phyloP scores from a whole-genome alignment of 202 grass and related monocot species.

The Elaeis oleifera region DNA sequence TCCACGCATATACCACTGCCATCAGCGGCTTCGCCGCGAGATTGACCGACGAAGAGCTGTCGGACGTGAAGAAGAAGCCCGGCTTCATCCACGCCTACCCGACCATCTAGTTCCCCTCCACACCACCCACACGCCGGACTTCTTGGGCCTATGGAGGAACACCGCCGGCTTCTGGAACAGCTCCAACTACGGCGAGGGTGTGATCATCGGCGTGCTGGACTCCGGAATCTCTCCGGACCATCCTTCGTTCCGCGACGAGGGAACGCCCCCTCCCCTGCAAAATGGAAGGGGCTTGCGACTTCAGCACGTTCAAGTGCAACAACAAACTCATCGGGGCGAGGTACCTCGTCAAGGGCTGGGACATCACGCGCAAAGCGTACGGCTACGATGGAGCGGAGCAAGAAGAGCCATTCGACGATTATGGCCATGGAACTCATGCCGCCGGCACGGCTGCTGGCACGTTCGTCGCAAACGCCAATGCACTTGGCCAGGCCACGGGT shows the following conservation, averaged over 20 bases:
- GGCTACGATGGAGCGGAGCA: not conserved
- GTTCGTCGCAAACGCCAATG: conserved; percentile 5
- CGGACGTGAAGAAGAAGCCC: conserved; percentile 5
- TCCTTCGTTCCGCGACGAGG: conserved; percentile 17
- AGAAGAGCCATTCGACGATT: not conserved
- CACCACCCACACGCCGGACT: conserved; percentile 49
- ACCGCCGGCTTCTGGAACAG: conserved; percentile 27
- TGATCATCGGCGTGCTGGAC: conserved; percentile 43
- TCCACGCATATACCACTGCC: conserved; percentile 53
- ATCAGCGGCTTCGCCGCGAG: conserved; percentile 54
- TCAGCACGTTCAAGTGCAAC: conserved; percentile 37
- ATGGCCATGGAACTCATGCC: conserved; percentile 47
- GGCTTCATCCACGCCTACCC: conserved; percentile 41
- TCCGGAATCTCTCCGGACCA: conserved; percentile 40
- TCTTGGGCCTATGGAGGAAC: conserved; percentile 30
- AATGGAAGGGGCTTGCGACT: conserved; percentile 58
- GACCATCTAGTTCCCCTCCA: conserved; percentile 13
- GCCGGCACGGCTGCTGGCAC: conserved; percentile 49
- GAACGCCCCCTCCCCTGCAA: conserved; percentile 34
- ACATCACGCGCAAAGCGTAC: not conserved
- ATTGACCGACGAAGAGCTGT: conserved; percentile 23
- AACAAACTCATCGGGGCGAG: conserved; percentile 54
- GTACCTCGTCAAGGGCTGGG: conserved; percentile 15
- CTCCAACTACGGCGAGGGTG: conserved; percentile 42
- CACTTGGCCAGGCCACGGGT: conserved; percentile 1